Percentiles rank a stretch among this genome's conserved stretches.
phyloP scores from a whole-genome alignment of 768 basidiomycete species.

The Xerocomus brunneocitrinus region DNA sequence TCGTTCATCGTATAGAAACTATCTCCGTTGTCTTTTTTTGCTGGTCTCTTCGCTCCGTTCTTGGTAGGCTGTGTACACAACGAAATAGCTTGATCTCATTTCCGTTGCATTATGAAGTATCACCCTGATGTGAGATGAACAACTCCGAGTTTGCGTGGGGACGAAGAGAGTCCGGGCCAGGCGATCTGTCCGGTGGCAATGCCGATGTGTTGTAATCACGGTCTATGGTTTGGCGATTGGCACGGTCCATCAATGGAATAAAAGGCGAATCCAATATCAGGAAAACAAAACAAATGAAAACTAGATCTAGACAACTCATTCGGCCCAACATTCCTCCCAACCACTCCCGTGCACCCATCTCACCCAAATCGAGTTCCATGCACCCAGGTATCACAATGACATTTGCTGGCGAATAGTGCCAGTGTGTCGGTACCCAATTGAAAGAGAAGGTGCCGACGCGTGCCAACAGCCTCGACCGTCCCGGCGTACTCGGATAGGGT shows the following conservation, averaged over 20 bases:
- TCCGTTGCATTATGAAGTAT: too few relatives aligned
- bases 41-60: background rate
- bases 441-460: background rate
- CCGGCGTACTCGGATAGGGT: background rate
- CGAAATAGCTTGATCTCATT: too few relatives aligned
- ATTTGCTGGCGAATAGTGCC: background rate
- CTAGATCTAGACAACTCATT: background rate
- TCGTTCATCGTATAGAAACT: too few relatives aligned
- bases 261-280: too few relatives aligned
- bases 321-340: background rate
- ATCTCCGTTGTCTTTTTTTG: background rate
- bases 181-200: too few relatives aligned
- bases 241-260: too few relatives aligned
- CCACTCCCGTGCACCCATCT: background rate
- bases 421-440: background rate
- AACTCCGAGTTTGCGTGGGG: too few relatives aligned
- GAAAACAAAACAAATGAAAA: background rate
- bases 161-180: too few relatives aligned
- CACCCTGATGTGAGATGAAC: too few relatives aligned
- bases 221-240: too few relatives aligned
- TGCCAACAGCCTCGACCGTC: background rate
- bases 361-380: background rate
- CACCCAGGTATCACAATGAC: background rate
- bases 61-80: background rate
- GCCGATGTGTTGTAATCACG: too few relatives aligned